Percentiles rank a stretch among this genome's conserved stretches.
phyloP scores from a whole-genome alignment of 805 yeast species.

The Lipomyces kockii region DNA sequence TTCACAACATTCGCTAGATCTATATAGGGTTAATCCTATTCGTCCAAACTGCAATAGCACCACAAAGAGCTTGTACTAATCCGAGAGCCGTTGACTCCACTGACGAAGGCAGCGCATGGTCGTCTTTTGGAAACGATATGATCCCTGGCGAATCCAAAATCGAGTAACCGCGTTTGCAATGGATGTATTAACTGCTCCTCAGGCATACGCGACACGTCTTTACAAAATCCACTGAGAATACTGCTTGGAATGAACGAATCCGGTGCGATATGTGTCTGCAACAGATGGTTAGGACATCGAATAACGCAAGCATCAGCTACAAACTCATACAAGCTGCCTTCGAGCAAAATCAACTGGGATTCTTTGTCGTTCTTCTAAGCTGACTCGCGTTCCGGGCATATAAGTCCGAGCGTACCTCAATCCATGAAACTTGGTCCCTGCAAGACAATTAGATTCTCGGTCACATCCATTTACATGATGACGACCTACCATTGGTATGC shows the following conservation, averaged over 20 bases:
- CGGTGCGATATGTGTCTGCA: conserved; percentile 20
- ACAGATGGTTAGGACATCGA: background rate
- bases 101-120: conserved; percentile 18
- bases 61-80: background rate
- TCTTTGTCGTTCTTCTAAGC: conserved; percentile 13
- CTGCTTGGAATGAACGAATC: conserved; percentile 24
- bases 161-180: conserved; percentile 14
- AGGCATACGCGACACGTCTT: background rate
- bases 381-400: conserved; percentile 11
- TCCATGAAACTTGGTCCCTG: conserved; percentile 15
- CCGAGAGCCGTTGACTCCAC: conserved; percentile 17
- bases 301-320: background rate
- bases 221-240: conserved; percentile 9
- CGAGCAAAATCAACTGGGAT: conserved; percentile 27
- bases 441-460: background rate
- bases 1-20: conserved; percentile 13
- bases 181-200: conserved; percentile 4
- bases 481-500: conserved; percentile 37
- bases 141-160: conserved; percentile 22
- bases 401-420: conserved; percentile 15
- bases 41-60: background rate
- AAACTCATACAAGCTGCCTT: conserved; percentile 25
- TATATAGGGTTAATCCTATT: background rate
- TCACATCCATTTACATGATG: conserved; percentile 12
- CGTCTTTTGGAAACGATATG: conserved; percentile 2